These are phyloP conservation scores for Neocatenulostroma microsporum DNA, from an alignment of 2,329 filamentous ascomycete genomes.

Conservation along the genomic window DNA sequence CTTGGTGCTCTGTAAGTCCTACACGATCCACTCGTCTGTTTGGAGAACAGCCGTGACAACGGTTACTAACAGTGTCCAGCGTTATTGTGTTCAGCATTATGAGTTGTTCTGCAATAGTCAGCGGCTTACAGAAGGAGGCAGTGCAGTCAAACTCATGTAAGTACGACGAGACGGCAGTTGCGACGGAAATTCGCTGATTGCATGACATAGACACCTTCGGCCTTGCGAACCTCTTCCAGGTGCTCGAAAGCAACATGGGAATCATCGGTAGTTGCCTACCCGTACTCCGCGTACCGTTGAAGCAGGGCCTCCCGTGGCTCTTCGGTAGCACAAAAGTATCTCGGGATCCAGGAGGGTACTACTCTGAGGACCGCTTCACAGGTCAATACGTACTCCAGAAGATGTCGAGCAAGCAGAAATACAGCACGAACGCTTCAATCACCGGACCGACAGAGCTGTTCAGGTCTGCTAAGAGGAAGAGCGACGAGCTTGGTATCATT, in stretches of 20 bases:
- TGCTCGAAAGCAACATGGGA: constrained; percentile 2
- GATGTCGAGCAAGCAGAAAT: background rate
- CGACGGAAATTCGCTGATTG: too few species aligned
- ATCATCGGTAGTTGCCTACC: constrained; percentile 4
- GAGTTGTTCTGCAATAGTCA: constrained; percentile 1
- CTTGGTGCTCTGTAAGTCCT: constrained; percentile 1
- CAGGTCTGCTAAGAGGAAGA: background rate
- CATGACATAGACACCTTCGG: background rate
- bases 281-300: background rate
- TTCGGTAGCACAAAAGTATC: constrained; percentile 1
- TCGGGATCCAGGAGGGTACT: background rate
- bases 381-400: constrained; percentile 2
- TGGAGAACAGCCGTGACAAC: too few species aligned
- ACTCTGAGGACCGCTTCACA: background rate
- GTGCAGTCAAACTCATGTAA: background rate
- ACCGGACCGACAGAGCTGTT: background rate
- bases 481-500: constrained; percentile 4
- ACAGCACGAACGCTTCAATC: background rate
- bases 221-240: constrained; percentile 3
- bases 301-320: background rate
- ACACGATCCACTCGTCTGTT: too few species aligned
- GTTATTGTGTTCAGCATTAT: constrained; percentile 4
- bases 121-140: background rate
- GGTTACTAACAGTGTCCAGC: background rate
- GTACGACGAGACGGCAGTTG: too few species aligned